Base-by-base conservation (phyloP, 805 yeast species). In the Babjeviella inositovora region DNA sequence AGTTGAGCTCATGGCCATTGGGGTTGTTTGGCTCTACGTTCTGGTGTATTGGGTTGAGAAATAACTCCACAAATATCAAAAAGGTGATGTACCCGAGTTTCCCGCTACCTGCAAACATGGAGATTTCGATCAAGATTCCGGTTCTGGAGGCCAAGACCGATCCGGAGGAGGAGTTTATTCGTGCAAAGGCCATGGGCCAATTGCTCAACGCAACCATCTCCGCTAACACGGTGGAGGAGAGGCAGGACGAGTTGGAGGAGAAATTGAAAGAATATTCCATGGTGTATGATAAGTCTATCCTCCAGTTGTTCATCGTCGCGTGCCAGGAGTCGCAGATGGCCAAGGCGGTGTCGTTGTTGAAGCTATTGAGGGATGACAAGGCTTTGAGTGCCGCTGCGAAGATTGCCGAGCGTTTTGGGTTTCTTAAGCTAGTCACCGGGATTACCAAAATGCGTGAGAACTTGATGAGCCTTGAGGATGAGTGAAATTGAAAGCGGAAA, bases 31-130 rank as follows among this genome's bases (percentile, higher is more conserved):
- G 60, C 23, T 84, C 77, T 28, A 66, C 70, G 29, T 62, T 84
- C 35, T 69, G 65, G 32, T 80, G 92, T 45, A 60, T 82, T 24
- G 60, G 81, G 11, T 62, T 81, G 30, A 76, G 79, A 45, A 85
- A 84, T 12, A 54, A 56, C 4, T 45, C 44, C 21, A 19, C 20
- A 14, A 24, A 20, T 8, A n/a, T n/a, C n/a, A n/a, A n/a, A n/a
- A 44, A 39, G 25, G 43, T 38, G 20, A 52, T 53, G 15, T 74
- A 74, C 46, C 96, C 96, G 1, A 65, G 70, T 3, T 70, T 81
- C 38, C 97, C 97, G 8, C 48, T 90, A 23, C 77, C 94, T 0
- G 56, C 84, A 27, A 87, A 93, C 1, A 62, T 82, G 7, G 94
- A 81, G 36, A 44, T 87, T 32, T 76, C 71, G 8, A 50, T 84